These are phyloP conservation scores for Agastache rugosa DNA, from an alignment of 257 asterid species.

Conservation along the genomic window DNA sequence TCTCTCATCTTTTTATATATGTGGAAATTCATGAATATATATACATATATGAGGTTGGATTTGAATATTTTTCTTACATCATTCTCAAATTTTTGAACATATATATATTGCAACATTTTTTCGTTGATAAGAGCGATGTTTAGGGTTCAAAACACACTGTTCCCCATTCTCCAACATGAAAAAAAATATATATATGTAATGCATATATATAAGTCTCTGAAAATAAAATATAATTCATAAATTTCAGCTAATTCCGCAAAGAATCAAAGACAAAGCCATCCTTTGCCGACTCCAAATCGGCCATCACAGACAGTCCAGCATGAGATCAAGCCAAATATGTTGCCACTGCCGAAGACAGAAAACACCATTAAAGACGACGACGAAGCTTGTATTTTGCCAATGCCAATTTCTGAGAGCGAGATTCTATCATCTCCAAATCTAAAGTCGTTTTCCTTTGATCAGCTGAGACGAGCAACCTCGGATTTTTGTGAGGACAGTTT, in stretches of 20 bases:
- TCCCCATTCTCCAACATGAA: too few relatives aligned
- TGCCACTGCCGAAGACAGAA: constrained; percentile 47
- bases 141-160: too few relatives aligned
- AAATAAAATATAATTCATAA: neutral
- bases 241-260: constrained; percentile 25
- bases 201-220: neutral
- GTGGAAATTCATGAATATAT: neutral
- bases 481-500: constrained; percentile 43
- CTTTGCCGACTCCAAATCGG: constrained; percentile 51
- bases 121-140: too few relatives aligned
- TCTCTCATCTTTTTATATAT: neutral
- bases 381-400: constrained; percentile 32
- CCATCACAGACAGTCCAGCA: neutral
- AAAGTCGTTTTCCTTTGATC: constrained; percentile 42
- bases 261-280: constrained; percentile 44
- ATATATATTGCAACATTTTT: neutral
- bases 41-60: neutral
- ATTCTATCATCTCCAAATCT: constrained; percentile 52
- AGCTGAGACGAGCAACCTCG: constrained; percentile 46
- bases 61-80: neutral
- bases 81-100: neutral
- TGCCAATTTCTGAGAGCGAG: constrained; percentile 50
- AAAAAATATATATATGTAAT: too few relatives aligned
- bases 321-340: constrained; percentile 25
- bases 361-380: constrained; percentile 14